Percentiles rank a stretch among this genome's conserved stretches.
These are phyloP conservation scores for Liquidambar formosana DNA, from an alignment of 164 flowering plant genomes.

Conservation along the genomic window DNA sequence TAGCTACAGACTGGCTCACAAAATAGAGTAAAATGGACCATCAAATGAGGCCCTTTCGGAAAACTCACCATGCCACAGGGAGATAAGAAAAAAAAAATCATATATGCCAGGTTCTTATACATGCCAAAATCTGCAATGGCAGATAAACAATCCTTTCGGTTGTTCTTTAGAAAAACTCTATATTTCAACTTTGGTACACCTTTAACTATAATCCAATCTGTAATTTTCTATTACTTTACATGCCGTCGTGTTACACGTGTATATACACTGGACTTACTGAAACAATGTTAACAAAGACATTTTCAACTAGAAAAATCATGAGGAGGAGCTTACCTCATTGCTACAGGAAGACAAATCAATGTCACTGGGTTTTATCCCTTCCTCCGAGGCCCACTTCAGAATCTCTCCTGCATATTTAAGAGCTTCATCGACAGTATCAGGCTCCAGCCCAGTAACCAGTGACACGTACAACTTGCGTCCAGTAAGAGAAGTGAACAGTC, in stretches of 20 bases:
- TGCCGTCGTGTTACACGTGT: too few species aligned
- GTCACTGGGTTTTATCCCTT: constrained; percentile 13
- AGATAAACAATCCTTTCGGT: background rate
- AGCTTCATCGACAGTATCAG: constrained; percentile 33
- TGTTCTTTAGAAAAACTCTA: background rate
- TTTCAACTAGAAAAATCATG: constrained; percentile 9
- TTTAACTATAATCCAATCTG: background rate
- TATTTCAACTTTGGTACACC: background rate
- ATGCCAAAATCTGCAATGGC: background rate
- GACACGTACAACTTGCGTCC: constrained; percentile 35
- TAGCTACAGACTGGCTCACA: too few species aligned
- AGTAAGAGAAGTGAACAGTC: constrained; percentile 25
- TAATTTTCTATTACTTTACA: background rate
- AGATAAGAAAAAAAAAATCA: too few species aligned
- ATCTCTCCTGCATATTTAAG: constrained; percentile 34
- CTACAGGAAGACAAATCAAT: constrained; percentile 19
- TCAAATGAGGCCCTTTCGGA: too few species aligned
- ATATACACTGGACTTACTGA: background rate
- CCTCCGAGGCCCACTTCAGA: constrained; percentile 26
- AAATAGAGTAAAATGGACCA: too few species aligned
- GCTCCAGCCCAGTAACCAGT: constrained; percentile 30
- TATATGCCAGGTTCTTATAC: background rate
- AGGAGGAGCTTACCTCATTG: constrained; percentile 32
- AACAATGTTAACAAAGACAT: background rate
- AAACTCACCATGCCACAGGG: too few species aligned